Percentiles rank a stretch among this genome's conserved stretches.
Evolutionary conservation across 2,329 filamentous ascomycete genomes (phyloP).

Genomic region (Colletotrichum sp.): DNA sequence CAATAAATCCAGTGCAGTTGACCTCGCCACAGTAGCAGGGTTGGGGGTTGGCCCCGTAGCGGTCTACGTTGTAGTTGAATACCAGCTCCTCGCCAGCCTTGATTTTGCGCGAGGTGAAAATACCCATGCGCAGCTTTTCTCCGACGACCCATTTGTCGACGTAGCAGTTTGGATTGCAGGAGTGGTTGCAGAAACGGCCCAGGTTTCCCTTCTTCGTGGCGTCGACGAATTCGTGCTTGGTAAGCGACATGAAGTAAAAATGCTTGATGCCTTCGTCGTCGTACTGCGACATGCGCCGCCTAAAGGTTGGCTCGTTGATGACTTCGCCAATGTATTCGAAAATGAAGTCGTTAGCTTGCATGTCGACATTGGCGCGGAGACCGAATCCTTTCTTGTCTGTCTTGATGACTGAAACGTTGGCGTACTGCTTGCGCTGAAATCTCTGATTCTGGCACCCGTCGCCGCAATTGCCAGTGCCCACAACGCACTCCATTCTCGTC

Average conservation of each 20-base stretch:
- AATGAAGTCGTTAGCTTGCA: slow-evolving; percentile 88
- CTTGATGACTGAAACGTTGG: slow-evolving; percentile 92
- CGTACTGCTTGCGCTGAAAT: slow-evolving; percentile 90
- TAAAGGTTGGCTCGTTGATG: slow-evolving; percentile 90
- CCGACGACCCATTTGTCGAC: slow-evolving; percentile 99
- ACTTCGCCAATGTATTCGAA: slow-evolving; percentile 99
- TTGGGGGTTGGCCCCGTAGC: slow-evolving; percentile 95
- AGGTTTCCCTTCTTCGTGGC: slow-evolving; percentile 96
- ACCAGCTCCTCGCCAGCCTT: slow-evolving; percentile 92
- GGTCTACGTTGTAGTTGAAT: slow-evolving; percentile 99
- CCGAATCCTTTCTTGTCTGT: slow-evolving; percentile 98
- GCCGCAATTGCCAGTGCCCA: slow-evolving; percentile 82
- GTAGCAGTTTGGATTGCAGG: slow-evolving; percentile 98
- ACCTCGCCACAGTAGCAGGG: slow-evolving; percentile 95
- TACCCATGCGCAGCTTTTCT: slow-evolving; percentile 97
- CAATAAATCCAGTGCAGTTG: slow-evolving; percentile 96
- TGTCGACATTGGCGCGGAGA: slow-evolving; percentile 78
- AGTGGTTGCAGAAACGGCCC: slow-evolving; percentile 97
- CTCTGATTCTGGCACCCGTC: slow-evolving; percentile 90
- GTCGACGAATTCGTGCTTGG: slow-evolving; percentile 95
- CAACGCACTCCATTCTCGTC: slow-evolving; percentile 95
- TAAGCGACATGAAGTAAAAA: slow-evolving; percentile 99
- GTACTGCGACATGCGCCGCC: slow-evolving; percentile 89
- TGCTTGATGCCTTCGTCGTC: slow-evolving; percentile 97
- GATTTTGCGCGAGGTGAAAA: slow-evolving; percentile 88